These are phyloP conservation scores for Mrakiaceae sp. DNA, from an alignment of 1,284 basidiomycete species.

Conservation along the genomic window DNA sequence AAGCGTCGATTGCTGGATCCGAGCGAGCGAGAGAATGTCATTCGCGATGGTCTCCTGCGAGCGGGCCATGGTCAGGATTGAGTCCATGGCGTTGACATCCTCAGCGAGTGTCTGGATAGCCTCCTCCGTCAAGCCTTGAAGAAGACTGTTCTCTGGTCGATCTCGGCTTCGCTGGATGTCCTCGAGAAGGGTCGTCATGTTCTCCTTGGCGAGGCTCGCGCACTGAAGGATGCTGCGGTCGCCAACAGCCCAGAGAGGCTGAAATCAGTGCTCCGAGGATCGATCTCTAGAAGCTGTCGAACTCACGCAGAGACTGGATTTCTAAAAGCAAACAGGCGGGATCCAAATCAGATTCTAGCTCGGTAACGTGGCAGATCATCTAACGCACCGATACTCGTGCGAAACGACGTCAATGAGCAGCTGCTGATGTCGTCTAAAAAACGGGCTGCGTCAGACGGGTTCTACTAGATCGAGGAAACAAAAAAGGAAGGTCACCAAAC, in stretches of 20 bases:
- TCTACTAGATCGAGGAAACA: too few species aligned
- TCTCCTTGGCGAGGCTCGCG: too few species aligned
- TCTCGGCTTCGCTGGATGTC: too few species aligned
- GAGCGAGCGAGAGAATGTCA: conserved; percentile 37
- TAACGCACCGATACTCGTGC: conserved; percentile 25
- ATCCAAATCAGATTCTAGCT: too few species aligned
- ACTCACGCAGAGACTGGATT: conserved; percentile 20
- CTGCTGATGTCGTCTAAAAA: conserved; percentile 32
- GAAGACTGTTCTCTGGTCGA: too few species aligned
- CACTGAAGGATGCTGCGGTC: too few species aligned
- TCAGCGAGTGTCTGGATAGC: conserved; percentile 28
- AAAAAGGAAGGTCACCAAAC: too few species aligned
- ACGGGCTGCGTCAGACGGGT: conserved; percentile 21
- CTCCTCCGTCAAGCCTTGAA: too few species aligned
- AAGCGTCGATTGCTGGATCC: conserved; percentile 30
- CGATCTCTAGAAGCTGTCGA: neutral
- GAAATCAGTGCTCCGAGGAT: neutral
- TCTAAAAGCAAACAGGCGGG: conserved; percentile 19
- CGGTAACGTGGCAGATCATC: too few species aligned
- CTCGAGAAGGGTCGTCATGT: too few species aligned
- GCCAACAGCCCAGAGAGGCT: too few species aligned
- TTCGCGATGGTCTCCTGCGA: conserved; percentile 34
- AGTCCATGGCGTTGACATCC: conserved; percentile 32
- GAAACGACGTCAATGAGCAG: conserved; percentile 34
- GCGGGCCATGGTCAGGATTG: conserved; percentile 21